phyloP scores from a whole-genome alignment of 129 eudicot species.

The Ambrosia artemisiifolia region DNA sequence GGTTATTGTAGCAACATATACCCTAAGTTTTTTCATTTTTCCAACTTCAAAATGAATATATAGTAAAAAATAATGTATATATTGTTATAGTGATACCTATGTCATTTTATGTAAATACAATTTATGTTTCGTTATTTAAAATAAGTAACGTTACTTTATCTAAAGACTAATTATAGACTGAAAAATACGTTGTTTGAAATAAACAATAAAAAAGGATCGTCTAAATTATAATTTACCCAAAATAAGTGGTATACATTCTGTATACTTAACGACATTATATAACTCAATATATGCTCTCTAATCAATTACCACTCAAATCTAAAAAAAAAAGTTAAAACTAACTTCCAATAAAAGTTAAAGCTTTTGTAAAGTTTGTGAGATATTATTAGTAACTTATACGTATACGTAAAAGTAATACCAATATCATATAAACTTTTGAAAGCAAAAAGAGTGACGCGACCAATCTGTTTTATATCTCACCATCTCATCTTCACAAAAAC shows the following conservation, averaged over 20 bases:
- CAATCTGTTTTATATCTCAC: conserved; percentile 4
- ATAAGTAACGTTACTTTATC: neutral
- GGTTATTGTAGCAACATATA: too few relatives aligned
- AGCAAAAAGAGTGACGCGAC: conserved; percentile 24
- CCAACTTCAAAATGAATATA: neutral
- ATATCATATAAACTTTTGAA: conserved; percentile 8
- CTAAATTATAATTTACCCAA: neutral
- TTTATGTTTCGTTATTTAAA: neutral
- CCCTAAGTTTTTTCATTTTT: neutral
- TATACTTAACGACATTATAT: neutral
- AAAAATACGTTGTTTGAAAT: neutral
- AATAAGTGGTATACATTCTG: neutral
- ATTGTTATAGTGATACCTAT: neutral
- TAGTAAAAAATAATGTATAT: neutral
- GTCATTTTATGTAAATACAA: neutral
- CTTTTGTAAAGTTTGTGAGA: neutral
- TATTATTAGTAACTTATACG: conserved; percentile 1
- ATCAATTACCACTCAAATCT: neutral
- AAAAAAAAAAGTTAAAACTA: neutral
- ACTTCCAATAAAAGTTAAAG: neutral
- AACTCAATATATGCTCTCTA: neutral
- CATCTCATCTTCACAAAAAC: conserved; percentile 12
- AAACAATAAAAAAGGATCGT: neutral
- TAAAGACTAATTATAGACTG: neutral
- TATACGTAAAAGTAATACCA: conserved; percentile 20